phyloP scores from a whole-genome alignment of 2,329 filamentous ascomycete species.

The Helicocarpus griseus region DNA sequence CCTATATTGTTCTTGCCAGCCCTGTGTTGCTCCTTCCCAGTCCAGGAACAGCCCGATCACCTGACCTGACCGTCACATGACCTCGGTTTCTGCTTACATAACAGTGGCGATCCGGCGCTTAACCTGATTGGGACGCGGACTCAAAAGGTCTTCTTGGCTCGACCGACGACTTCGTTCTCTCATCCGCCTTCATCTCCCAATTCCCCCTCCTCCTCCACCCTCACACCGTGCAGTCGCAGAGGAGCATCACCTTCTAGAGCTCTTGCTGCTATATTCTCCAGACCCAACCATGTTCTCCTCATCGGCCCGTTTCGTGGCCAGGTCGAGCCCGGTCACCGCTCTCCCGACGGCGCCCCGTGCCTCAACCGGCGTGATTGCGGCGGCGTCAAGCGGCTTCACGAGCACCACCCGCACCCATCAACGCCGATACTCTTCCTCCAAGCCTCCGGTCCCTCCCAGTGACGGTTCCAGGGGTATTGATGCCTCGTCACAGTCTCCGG shows the following conservation, averaged over 20 bases:
- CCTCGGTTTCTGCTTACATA: not conserved
- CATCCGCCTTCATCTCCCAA: not conserved
- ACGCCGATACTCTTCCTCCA: conserved; percentile 41
- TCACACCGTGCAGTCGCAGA: conserved; percentile 6
- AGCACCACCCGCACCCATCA: conserved; percentile 32
- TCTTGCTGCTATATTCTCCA: not conserved
- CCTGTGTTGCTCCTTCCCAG: no score
- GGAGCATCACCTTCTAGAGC: not conserved
- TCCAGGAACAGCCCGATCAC: not conserved
- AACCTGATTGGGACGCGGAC: not conserved
- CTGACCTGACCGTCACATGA: not conserved
- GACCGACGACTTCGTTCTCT: not conserved
- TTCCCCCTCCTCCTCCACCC: conserved; percentile 3
- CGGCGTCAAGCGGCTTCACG: conserved; percentile 19
- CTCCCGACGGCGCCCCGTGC: conserved; percentile 24
- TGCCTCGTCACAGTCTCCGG: conserved; percentile 28
- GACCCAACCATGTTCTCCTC: conserved; percentile 34
- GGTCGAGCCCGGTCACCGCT: conserved; percentile 24
- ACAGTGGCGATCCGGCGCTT: not conserved
- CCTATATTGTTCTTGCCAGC: no score
- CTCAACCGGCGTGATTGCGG: conserved; percentile 21
- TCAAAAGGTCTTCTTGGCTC: not conserved
- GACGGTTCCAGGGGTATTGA: conserved; percentile 34
- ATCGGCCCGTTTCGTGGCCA: conserved; percentile 37
- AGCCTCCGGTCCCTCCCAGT: conserved; percentile 36